Conservation (phyloP, 768 basidiomycete genomes). For the Aureoboletus auriporus region DNA sequence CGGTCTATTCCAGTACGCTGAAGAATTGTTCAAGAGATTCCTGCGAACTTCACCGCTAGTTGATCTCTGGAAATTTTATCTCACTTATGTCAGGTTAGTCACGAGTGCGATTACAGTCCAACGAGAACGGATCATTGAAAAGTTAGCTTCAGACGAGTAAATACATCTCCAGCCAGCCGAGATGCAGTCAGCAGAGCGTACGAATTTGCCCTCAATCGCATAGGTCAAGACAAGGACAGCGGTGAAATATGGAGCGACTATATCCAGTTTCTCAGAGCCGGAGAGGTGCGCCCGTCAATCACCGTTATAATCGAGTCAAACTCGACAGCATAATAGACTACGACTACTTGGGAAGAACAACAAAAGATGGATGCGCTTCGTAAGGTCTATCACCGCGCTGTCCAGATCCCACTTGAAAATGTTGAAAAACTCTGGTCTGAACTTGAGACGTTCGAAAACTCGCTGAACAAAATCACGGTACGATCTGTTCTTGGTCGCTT, state of each 20-base stretch:
- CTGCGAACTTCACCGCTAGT: conserved; percentile 82
- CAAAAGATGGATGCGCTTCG: conserved; percentile 93
- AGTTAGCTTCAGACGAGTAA: conserved; percentile 52
- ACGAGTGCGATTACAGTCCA: conserved; percentile 6
- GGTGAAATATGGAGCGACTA: conserved; percentile 94
- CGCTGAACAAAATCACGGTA: conserved; percentile 82
- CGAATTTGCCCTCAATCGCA: conserved; percentile 86
- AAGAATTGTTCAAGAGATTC: conserved; percentile 86
- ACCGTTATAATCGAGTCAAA: neutral
- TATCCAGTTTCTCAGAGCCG: conserved; percentile 80
- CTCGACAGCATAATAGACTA: conserved; percentile 39
- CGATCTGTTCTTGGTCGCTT: conserved; percentile 13
- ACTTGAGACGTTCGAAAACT: conserved; percentile 87
- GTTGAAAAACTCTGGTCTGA: conserved; percentile 93
- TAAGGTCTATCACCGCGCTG: conserved; percentile 89
- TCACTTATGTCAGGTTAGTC: conserved; percentile 86
- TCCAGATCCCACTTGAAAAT: conserved; percentile 92
- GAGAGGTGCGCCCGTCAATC: conserved; percentile 51
- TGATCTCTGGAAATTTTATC: conserved; percentile 89
- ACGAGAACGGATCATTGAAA: conserved; percentile 9
- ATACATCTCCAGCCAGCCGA: conserved; percentile 62
- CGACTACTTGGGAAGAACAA: conserved; percentile 91
- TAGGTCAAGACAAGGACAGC: conserved; percentile 90
- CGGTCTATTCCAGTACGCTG: conserved; percentile 68
- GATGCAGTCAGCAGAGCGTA: conserved; percentile 84